These are phyloP conservation scores for Beauveria rudraprayagi DNA, from an alignment of 2,329 filamentous ascomycete species.

Conservation along the genomic window DNA sequence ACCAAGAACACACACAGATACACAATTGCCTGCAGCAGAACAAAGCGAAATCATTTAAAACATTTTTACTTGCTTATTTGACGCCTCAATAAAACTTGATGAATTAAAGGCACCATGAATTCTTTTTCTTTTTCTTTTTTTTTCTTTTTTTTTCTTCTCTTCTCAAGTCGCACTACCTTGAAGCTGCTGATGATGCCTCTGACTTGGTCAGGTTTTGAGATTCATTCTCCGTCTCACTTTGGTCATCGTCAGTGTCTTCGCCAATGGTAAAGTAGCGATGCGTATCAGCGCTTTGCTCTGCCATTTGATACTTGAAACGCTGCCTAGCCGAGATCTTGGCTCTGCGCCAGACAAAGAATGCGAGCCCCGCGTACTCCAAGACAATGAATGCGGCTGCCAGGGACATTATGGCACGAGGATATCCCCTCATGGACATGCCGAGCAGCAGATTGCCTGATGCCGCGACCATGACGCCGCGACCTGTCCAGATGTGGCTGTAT, in stretches of 20 bases:
- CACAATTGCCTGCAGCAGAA: not conserved
- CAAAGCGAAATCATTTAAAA: not conserved
- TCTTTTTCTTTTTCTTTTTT: not conserved
- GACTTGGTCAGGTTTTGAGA: not conserved
- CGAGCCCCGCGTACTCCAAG: not conserved
- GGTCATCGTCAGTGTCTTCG: not conserved
- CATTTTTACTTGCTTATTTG: not conserved
- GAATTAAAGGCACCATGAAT: not conserved
- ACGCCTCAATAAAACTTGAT: not conserved
- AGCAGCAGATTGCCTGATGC: not conserved
- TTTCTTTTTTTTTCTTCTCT: too few relatives aligned
- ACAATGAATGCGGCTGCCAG: not conserved
- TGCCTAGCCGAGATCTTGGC: not conserved
- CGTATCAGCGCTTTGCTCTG: not conserved
- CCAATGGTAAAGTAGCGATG: constrained; percentile 1
- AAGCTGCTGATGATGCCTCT: not conserved
- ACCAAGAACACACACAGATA: not conserved
- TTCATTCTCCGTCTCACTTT: not conserved
- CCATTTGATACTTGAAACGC: not conserved
- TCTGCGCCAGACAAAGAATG: not conserved
- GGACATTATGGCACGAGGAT: not conserved
- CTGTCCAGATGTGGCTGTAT: constrained; percentile 10
- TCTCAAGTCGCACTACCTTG: not conserved
- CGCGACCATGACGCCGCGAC: constrained; percentile 9
- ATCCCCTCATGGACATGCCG: constrained; percentile 6